Evolutionary conservation across 768 basidiomycete species (phyloP).

Genomic region (Rhodosporidiobolus odoratus): DNA sequence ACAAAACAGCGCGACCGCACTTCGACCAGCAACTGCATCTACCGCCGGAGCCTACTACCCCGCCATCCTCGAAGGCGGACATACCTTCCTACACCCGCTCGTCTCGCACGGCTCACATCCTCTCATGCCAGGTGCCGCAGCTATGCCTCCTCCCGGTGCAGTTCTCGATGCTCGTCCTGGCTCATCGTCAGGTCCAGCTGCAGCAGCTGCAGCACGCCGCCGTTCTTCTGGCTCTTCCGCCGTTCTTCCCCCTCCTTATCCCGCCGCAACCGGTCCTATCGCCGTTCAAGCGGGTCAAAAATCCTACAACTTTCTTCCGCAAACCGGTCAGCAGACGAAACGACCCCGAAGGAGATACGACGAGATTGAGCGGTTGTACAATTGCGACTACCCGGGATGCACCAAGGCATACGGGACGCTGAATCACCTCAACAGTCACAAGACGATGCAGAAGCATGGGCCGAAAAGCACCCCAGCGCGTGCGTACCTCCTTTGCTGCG

Average conservation of each 20-base stretch:
- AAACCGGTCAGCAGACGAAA: constrained; percentile 43
- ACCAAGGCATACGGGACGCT: constrained; percentile 43
- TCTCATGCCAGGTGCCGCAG: neutral
- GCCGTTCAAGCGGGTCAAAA: too few species aligned
- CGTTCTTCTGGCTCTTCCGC: neutral
- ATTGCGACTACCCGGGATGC: constrained; percentile 61
- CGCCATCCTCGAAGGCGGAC: neutral
- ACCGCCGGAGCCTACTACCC: neutral
- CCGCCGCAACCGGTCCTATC: too few species aligned
- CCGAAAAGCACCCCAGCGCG: constrained; percentile 80
- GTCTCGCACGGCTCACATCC: neutral
- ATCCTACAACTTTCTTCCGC: constrained; percentile 32
- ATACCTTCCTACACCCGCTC: neutral
- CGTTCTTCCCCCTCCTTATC: neutral
- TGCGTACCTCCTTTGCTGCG: constrained; percentile 50
- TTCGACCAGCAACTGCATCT: neutral
- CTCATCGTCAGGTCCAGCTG: neutral
- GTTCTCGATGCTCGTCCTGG: neutral
- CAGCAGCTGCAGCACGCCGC: neutral
- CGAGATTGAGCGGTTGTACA: constrained; percentile 90
- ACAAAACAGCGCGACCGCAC: neutral
- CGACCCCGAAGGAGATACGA: constrained; percentile 54
- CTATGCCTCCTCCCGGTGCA: neutral
- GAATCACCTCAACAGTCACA: constrained; percentile 96
- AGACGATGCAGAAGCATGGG: constrained; percentile 97